Evolutionary conservation across 169 alveolate genomes (phyloP).

Genomic region (Plasmodium vinckei): DNA sequence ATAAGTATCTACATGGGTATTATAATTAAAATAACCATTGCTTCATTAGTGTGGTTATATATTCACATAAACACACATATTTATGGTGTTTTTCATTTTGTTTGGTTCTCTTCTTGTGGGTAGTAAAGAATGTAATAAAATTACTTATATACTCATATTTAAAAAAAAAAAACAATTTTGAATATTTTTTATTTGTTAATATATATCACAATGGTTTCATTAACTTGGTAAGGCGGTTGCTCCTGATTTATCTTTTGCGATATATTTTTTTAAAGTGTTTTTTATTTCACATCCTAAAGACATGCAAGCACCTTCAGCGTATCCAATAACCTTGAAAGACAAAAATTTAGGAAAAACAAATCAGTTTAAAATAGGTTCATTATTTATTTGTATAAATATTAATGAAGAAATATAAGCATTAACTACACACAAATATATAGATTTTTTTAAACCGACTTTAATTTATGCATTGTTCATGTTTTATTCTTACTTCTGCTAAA

Average conservation of each 20-base stretch:
- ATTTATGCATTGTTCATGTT: too few relatives aligned
- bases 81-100: too few relatives aligned
- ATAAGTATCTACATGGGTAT: too few relatives aligned
- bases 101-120: too few relatives aligned
- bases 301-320: conserved; percentile 59
- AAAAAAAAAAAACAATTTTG: background rate
- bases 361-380: too few relatives aligned
- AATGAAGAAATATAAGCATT: background rate
- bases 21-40: too few relatives aligned
- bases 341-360: background rate
- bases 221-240: background rate
- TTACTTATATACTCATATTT: too few relatives aligned
- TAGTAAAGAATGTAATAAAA: too few relatives aligned
- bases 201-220: background rate
- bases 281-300: conserved; percentile 66
- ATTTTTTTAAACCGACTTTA: too few relatives aligned
- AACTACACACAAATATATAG: background rate
- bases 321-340: conserved; percentile 24
- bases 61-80: too few relatives aligned
- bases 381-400: too few relatives aligned
- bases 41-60: too few relatives aligned
- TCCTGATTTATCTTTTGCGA: conserved; percentile 7
- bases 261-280: conserved; percentile 40
- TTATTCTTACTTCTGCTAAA: conserved; percentile 30
- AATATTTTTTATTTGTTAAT: background rate